These are phyloP conservation scores for Neonothopanus nambi DNA, from an alignment of 1,284 basidiomycete species.

Conservation along the genomic window DNA sequence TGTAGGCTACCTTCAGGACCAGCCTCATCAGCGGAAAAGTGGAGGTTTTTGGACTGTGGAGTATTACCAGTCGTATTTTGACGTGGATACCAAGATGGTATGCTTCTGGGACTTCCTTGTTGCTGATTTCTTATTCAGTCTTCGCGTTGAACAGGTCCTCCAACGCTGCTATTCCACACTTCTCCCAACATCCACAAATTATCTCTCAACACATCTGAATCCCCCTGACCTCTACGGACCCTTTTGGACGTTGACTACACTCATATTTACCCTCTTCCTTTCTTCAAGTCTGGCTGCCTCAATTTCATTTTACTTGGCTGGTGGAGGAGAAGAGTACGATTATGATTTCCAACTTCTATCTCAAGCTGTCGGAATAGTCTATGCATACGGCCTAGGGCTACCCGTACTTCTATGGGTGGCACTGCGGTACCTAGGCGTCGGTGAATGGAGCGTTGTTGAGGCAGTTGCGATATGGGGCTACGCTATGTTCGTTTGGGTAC, in stretches of 20 bases:
- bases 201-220: conserved; percentile 61
- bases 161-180: conserved; percentile 73
- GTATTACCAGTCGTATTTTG: conserved; percentile 80
- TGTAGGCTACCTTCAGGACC: conserved; percentile 57
- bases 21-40: conserved; percentile 36
- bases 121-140: conserved; percentile 1
- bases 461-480: conserved; percentile 77
- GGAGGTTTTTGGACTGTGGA: conserved; percentile 74
- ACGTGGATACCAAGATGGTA: conserved; percentile 76
- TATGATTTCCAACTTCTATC: conserved; percentile 87
- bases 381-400: conserved; percentile 80
- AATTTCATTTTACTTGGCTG: conserved; percentile 78
- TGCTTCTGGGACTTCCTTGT: conserved; percentile 21
- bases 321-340: conserved; percentile 54
- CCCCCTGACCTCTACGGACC: conserved; percentile 84
- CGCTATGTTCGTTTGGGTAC: conserved; percentile 76
- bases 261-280: conserved; percentile 88
- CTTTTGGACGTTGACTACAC: conserved; percentile 93
- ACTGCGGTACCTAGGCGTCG: conserved; percentile 81
- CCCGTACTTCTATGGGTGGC: conserved; percentile 80
- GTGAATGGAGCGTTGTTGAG: conserved; percentile 85
- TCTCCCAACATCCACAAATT: conserved; percentile 59
- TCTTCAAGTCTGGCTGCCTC: conserved; percentile 88
- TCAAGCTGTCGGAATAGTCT: conserved; percentile 81
- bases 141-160: conserved; percentile 49